Base-by-base conservation (phyloP, 441 rosid species). In the Monsonia emarginata region DNA sequence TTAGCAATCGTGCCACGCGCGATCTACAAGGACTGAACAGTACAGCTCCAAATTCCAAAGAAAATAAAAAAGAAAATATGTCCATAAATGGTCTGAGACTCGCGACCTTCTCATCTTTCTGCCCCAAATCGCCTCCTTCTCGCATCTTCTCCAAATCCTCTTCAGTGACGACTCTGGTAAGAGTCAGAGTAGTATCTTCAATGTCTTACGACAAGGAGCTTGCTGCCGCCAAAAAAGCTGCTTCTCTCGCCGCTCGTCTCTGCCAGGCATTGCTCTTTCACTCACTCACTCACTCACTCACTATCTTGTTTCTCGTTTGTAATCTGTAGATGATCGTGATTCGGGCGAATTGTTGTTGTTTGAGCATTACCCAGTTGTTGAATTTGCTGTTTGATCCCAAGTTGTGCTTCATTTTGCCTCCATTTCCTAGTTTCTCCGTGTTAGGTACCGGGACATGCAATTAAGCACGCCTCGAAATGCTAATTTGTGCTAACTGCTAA, bases 201-300 rank as follows among this genome's bases (percentile, higher is more conserved):
- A 84, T 87, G 93, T 65, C 90, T 70, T 87, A 91, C 70, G 86
- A 80, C 14, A 85, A 84, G 71, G 91, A 86, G 76, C 89, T 94
- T 72, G 78, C 78, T 28, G 97, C 94, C 30, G 98, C 98, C 57
- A 91, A 84, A 86, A 91, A 84, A 71, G 97, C 94, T 24, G 90
- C 84, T 48, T 82, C 85, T 62, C 84, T 94, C 54, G 96, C 98
- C 72, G 88, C 98, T 75, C 84, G 86, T 66, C 96, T 94, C 26
- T 90, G 97, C 78, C 94, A 85, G 93, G 97, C 75, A 63, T 64
- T 25, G 48, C 59, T 9, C 38, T 30, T 64, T 58, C 48, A 68
- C 68, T 22, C 25, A n/a, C n/a, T n/a, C n/a, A n/a, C n/a, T n/a
- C n/a, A n/a, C n/a, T n/a, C n/a, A n/a, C n/a, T n/a, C n/a, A n/a